These are phyloP conservation scores for Cryptosporidium bovis DNA, from an alignment of 169 alveolate species.

Conservation along the genomic window DNA sequence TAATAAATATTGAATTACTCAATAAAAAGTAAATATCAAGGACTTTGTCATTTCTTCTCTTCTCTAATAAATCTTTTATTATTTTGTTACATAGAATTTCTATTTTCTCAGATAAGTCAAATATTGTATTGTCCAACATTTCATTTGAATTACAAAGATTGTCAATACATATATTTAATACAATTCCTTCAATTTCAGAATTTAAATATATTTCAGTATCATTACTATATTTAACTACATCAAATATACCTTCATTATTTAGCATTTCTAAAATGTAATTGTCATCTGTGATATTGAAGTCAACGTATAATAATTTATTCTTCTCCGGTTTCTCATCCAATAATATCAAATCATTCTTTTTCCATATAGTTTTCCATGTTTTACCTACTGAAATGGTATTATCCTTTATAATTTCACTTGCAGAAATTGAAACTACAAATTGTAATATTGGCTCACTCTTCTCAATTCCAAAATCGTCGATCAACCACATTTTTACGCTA, in stretches of 20 bases:
- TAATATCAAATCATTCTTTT: constrained; percentile 4
- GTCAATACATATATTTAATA: not conserved
- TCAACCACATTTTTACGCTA: constrained; percentile 7
- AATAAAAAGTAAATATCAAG: constrained; percentile 24
- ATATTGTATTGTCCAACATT: not conserved
- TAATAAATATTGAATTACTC: not conserved
- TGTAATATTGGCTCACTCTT: not conserved
- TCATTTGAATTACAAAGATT: not conserved
- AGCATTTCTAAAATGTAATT: not conserved
- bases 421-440: not conserved
- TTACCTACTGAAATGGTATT: not conserved
- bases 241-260: not conserved
- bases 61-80: constrained; percentile 11
- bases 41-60: not conserved
- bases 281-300: not conserved
- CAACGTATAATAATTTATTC: not conserved
- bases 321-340: not conserved
- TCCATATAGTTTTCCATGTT: constrained; percentile 46
- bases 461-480: constrained; percentile 40
- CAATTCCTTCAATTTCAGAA: too few species aligned
- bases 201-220: not conserved
- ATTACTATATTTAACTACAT: not conserved
- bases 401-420: not conserved
- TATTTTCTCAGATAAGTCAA: constrained; percentile 3
- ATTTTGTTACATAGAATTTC: constrained; percentile 10